These are phyloP conservation scores for Bidens hawaiensis DNA, from an alignment of 140 eudicot genomes.

Conservation along the genomic window DNA sequence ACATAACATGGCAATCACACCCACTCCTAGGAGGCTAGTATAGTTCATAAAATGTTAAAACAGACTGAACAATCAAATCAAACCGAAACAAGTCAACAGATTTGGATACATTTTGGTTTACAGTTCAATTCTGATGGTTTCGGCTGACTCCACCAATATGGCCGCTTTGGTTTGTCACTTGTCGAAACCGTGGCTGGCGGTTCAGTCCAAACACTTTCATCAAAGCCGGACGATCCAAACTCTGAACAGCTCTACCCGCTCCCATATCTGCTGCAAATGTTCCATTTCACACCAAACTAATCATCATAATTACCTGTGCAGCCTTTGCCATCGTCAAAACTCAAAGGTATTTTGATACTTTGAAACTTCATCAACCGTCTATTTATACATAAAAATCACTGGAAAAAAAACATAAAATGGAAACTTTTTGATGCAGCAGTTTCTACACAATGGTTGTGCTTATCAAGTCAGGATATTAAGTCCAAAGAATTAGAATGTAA, in stretches of 20 bases:
- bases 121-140: no score
- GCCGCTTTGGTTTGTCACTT: no score
- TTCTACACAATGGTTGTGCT: slow-evolving; percentile 60
- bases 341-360: slow-evolving; percentile 50
- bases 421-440: slow-evolving; percentile 45
- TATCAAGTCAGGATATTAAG: slow-evolving; percentile 49
- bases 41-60: no score
- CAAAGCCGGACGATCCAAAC: no score
- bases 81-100: no score
- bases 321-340: slow-evolving; percentile 79
- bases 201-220: no score
- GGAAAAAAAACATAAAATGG: not conserved
- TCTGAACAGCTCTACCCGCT: no score
- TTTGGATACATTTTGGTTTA: no score
- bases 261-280: slow-evolving; percentile 24
- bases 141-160: no score
- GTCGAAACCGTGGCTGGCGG: no score
- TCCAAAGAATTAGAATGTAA: slow-evolving; percentile 33
- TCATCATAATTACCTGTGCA: slow-evolving; percentile 53
- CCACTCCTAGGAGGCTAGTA: no score
- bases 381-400: not conserved
- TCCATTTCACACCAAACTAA: slow-evolving; percentile 18
- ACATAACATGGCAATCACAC: slow-evolving; percentile 32
- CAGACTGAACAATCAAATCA: no score
- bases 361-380: not conserved